Evolutionary conservation across 1,284 basidiomycete species (phyloP), one percentile per base, ranked within the genome.

Genomic region (Athelia psychrophila): DNA sequence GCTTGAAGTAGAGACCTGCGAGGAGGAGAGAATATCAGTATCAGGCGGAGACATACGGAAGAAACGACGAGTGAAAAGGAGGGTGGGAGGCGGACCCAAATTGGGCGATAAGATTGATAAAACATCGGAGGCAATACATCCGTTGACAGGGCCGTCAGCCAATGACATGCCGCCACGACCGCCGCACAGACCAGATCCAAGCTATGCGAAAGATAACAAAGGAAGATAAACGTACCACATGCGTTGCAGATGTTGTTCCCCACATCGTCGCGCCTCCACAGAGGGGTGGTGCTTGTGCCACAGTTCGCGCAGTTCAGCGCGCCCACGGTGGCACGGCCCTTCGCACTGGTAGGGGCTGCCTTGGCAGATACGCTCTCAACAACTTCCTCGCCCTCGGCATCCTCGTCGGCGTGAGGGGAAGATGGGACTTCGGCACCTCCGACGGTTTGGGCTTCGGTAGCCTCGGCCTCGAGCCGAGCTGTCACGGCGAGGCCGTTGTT

Each of bases 221-320:
- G 52, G 46, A 50, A 58, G 62, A 57, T 54, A 61, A 48, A 87
- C 92, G 73, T 72, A 94, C 93, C 93, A 73, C 93, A 95, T 51
- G 93, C 93, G 71, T 95, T 95, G 68, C 90, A 93, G 53, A 91
- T 91, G 68, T 91, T 93, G 73, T 95, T 91, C 48, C 94, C 94
- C 55, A 93, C 90, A 65, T 95, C 94, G 64, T 97, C 95, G 61
- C 94, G 77, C 63, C 94, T 77, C 94, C 94, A 98, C 4, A 98
- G 75, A 13, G 94, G 94, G 1, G 94, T 98, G 42, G 95, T 96
- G 67, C 90, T 93, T 40, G 94, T 96, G 18, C 91, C 90, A 69
- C 94, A 97, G 68, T 95, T 94, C 40, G 89, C 84, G 71, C 94
- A 97, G 64, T 86, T 86, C 63, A 95, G 71, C 16, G 88, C 92